phyloP scores from a whole-genome alignment of 2,329 filamentous ascomycete genomes.

The Colletotrichum sublineola region DNA sequence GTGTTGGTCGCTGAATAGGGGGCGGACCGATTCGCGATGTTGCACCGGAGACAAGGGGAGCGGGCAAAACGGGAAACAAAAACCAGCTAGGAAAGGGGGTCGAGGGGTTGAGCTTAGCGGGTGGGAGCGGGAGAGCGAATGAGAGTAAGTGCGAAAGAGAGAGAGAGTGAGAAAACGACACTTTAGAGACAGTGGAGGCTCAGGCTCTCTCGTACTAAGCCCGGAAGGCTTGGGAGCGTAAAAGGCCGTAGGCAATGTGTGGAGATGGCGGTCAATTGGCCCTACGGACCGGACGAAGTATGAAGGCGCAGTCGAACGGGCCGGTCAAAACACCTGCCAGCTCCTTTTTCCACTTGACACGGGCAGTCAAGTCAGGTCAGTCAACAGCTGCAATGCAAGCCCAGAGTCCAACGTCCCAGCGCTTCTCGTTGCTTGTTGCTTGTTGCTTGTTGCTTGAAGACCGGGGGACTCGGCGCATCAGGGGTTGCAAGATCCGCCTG shows the following conservation, averaged over 20 bases:
- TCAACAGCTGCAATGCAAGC: constrained; percentile 29
- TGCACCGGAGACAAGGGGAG: constrained; percentile 22
- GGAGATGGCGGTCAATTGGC: constrained; percentile 29
- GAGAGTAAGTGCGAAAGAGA: neutral
- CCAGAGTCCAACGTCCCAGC: constrained; percentile 18
- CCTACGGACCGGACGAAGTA: neutral
- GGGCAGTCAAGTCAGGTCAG: constrained; percentile 1
- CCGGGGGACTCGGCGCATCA: constrained; percentile 29
- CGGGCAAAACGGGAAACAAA: constrained; percentile 16
- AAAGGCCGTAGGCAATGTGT: constrained; percentile 20
- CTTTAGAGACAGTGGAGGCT: constrained; percentile 36
- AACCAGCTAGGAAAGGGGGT: constrained; percentile 38
- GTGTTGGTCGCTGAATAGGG: constrained; percentile 1
- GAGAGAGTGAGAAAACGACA: constrained; percentile 19
- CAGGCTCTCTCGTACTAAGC: neutral
- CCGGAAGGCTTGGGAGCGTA: constrained; percentile 39
- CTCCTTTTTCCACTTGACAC: neutral
- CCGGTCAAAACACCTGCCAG: constrained; percentile 12
- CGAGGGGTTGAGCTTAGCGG: constrained; percentile 20
- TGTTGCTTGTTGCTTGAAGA: constrained; percentile 29
- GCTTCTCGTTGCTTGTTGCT: constrained; percentile 2
- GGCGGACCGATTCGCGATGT: constrained; percentile 30
- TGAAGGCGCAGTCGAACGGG: constrained; percentile 14
- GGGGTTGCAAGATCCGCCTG: constrained; percentile 22
- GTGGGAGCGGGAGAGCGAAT: neutral